Base-by-base conservation (phyloP, 768 basidiomycete genomes). In the Cyathus striatus region DNA sequence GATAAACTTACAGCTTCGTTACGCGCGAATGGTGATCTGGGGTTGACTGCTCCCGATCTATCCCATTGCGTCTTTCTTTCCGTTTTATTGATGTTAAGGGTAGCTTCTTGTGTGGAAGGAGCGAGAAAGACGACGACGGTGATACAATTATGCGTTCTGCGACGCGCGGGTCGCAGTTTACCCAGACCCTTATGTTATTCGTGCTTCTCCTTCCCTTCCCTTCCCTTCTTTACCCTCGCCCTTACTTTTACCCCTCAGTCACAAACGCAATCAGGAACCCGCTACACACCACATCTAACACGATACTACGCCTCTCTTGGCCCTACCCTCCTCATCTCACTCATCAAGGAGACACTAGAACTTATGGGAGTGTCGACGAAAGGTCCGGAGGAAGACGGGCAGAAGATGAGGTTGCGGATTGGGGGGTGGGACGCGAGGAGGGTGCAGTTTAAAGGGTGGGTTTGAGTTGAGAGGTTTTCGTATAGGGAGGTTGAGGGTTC, bases 111-210 rank as follows among this genome's bases (percentile, higher is more conserved):
- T n/a, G n/a, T n/a, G n/a, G n/a, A n/a, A n/a, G n/a, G n/a, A n/a
- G n/a, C n/a, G n/a, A n/a, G n/a, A n/a, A n/a, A 32, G 24, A 40
- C 62, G 63, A 58, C 5, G 83, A 89, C 43, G 79, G 68, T 12
- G 83, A 85, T 51, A 60, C 72, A 34, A 63, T 75, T 47, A 85
- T 86, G 81, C 59, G 71, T 18, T 70, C 81, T 3, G 73, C 70
- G 3, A 66, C 70, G 7, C 69, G 70, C 40, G 66, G 68, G 32
- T 80, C 86, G 0, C 86, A 89, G 51, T 93, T 93, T 60, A 88
- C 88, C 0, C 86, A 88, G 52, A 70, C 80, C 0, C 70, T 93
- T 14, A 75, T 88, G 68, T 74, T 92, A 40, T 92, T 91, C 68
- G 90, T 91, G 51, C 44, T 85, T 72, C n/a, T 27, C 26, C 9